Base-by-base conservation (phyloP, 2,329 filamentous ascomycete species). In the Fusarium sp. region DNA sequence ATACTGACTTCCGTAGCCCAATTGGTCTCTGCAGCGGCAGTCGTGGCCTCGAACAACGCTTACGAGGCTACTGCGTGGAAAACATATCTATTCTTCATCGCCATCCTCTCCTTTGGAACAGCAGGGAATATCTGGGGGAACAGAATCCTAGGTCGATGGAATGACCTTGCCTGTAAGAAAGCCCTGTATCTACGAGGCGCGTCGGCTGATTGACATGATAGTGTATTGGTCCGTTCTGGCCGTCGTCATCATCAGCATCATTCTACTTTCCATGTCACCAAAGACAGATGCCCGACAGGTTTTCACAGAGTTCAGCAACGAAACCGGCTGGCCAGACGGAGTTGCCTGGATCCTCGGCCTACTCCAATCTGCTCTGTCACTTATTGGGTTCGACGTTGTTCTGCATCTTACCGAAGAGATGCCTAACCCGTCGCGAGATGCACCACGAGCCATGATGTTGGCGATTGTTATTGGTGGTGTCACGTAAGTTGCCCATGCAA, bases 331-430 rank as follows among this genome's bases (percentile, higher is more conserved):
- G 82, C 73, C 78, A 1, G 79, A 83, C 47, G 83, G 82, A 2
- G 71, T 84, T 20, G 75, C 82, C 1, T 85, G 83, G 83, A 78
- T 84, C 9, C 74, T 84, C 1, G 82, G 83, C 0, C 71, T 84
- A 2, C 72, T 84, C 2, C 83, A 82, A 63, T 79, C 74, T 5
- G 75, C 76, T 0, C 55, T 79, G 0, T 75, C 74, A 17, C 74
- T 79, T 3, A 78, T 76, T 9, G 81, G 80, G 5, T 84, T 82
- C 54, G 82, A 84, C 62, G 81, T 79, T 6, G 79, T 79, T 7
- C 71, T 82, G 19, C 82, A 84, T 63, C 76, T 83, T 67, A 79
- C 79, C 10, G 81, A 84, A 56, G 82, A 84, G 62, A 83, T 84
- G 79, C 82, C 81, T 0, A 72, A 72, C 7, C 81, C 81, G 1